A percentile compares a stretch with the other conserved stretches of the same genome.
Evolutionary conservation across 305 asterid genomes (phyloP).

Genomic region (Fraxinus dipetala): DNA sequence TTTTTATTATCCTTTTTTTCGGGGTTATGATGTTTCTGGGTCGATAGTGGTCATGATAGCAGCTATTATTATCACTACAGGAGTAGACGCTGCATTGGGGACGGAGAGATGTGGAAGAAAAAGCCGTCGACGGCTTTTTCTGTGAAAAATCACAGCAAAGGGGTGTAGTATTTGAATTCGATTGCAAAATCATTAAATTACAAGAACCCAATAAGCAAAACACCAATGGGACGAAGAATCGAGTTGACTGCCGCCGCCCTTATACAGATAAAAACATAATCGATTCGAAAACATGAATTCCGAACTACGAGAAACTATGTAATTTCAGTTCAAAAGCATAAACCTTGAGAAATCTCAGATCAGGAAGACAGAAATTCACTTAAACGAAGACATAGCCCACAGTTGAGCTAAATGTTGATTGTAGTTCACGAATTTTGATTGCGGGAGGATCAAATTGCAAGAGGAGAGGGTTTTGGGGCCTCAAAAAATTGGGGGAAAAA

Average conservation of each 20-base stretch:
- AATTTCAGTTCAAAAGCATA: background rate
- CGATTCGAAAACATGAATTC: constrained; percentile 33
- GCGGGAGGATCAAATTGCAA: constrained; percentile 2
- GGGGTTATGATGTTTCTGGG: constrained; percentile 8
- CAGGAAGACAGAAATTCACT: background rate
- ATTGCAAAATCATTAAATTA: constrained; percentile 59
- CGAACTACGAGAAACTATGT: background rate
- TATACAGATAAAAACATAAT: background rate
- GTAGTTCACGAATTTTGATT: constrained; percentile 31
- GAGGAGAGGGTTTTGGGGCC: constrained; percentile 6
- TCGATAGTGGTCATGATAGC: constrained; percentile 14
- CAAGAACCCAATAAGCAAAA: constrained; percentile 27
- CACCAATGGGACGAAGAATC: constrained; percentile 18
- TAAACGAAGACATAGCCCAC: background rate
- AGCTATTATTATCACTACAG: constrained; percentile 18
- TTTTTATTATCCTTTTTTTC: constrained; percentile 10
- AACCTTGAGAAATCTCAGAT: background rate
- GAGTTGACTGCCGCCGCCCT: background rate
- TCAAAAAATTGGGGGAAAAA: constrained; percentile 15
- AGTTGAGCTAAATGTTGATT: constrained; percentile 18
- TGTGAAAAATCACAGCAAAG: constrained; percentile 34
- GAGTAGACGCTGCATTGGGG: constrained; percentile 28
- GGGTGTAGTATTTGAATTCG: constrained; percentile 35
- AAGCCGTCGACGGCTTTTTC: constrained; percentile 9
- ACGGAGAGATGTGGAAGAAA: constrained; percentile 14